Evolutionary conservation across 2,329 filamentous ascomycete genomes (phyloP).

Genomic region (Ceratocystiopsis sp.): DNA sequence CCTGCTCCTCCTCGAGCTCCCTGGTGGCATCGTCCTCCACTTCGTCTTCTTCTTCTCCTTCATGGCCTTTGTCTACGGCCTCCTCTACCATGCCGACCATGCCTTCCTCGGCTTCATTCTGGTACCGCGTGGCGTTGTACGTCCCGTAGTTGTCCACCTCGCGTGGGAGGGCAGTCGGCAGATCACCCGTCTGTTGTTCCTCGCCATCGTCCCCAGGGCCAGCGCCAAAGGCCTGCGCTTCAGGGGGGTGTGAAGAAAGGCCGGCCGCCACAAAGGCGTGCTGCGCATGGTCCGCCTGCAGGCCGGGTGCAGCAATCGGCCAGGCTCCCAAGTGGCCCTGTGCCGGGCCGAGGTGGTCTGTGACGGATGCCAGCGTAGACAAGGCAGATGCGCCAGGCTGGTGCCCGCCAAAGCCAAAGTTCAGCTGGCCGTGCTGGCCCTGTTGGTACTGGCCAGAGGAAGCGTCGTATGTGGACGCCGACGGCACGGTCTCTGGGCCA

Average conservation of each 20-base stretch:
- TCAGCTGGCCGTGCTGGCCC: neutral
- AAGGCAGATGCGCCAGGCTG: too few relatives aligned
- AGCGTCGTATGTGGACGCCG: neutral
- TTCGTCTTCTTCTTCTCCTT: conserved; percentile 8
- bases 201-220: neutral
- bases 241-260: too few relatives aligned
- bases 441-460: neutral
- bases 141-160: conserved; percentile 11
- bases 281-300: conserved; percentile 2
- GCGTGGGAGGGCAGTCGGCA: conserved; percentile 5
- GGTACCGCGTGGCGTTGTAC: conserved; percentile 11
- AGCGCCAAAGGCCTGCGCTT: conserved; percentile 1
- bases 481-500: neutral
- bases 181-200: too few relatives aligned
- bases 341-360: neutral
- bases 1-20: conserved; percentile 5
- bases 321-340: conserved; percentile 4
- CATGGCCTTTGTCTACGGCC: conserved; percentile 8
- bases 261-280: too few relatives aligned
- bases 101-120: conserved; percentile 15
- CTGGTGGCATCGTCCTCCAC: conserved; percentile 2
- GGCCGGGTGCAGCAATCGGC: conserved; percentile 2
- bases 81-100: conserved; percentile 11
- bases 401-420: neutral
- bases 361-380: too few relatives aligned